Conservation (phyloP, 768 basidiomycete species). For the Favolaschia claudopus region DNA sequence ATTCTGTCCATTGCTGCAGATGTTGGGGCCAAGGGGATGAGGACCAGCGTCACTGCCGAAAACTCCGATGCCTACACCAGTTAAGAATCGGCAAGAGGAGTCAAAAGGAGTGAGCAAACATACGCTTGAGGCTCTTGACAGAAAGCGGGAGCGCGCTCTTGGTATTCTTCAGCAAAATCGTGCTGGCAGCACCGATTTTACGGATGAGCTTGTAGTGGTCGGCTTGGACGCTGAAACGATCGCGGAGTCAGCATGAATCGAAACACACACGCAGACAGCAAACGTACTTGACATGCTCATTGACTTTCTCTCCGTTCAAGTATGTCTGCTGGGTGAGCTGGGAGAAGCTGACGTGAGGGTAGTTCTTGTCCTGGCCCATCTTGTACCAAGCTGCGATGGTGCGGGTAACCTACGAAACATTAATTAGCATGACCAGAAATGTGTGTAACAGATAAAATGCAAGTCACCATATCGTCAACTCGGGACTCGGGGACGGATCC, state of each 20-base stretch:
- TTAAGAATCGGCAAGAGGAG: neutral
- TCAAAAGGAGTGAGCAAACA: neutral
- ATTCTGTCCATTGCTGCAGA: conserved; percentile 41
- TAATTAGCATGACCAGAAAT: conserved; percentile 29
- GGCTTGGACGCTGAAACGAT: neutral
- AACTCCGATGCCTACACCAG: conserved; percentile 43
- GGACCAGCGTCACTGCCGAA: conserved; percentile 48
- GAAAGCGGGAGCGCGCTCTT: conserved; percentile 51
- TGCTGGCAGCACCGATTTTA: conserved; percentile 65
- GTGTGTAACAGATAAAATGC: conserved; percentile 17
- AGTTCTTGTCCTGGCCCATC: conserved; percentile 31
- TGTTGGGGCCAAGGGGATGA: conserved; percentile 42
- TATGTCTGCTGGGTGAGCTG: conserved; percentile 24
- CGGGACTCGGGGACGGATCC: conserved; percentile 54
- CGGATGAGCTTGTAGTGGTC: conserved; percentile 53
- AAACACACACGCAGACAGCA: too few relatives aligned
- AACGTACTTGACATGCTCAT: conserved; percentile 26
- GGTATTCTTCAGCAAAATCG: conserved; percentile 67
- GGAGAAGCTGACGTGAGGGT: conserved; percentile 22
- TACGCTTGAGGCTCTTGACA: conserved; percentile 44
- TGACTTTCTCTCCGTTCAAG: conserved; percentile 16
- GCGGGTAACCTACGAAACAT: conserved; percentile 46
- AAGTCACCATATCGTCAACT: conserved; percentile 60
- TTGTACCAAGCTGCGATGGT: conserved; percentile 54
- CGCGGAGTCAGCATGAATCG: conserved; percentile 27